Base-by-base conservation (phyloP, 345 rosid species). In the Euphorbia peplus region DNA sequence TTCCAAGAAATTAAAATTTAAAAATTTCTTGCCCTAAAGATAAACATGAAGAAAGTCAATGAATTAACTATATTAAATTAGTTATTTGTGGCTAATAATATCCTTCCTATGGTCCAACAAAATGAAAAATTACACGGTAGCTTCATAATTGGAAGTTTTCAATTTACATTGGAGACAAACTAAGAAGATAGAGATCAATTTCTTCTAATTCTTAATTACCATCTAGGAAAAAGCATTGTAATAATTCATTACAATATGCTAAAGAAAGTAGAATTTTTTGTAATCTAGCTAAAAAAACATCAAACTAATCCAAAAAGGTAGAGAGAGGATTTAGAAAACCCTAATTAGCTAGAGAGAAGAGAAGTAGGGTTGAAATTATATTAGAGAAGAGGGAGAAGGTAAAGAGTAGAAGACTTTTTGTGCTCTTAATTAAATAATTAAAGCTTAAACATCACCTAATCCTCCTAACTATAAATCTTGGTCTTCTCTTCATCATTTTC, bases 231-330 rank as follows among this genome's bases (percentile, higher is more conserved):
- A 82, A 73, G 83, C 58, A 77, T 57, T 57, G 28, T 14, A 77
- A 71, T 14, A 77, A 68, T 82, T 60, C 48, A 72, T 16, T 30
- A 59, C 30, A 73, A 69, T 25, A 82, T 63, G 58, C 39, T 3
- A 64, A 66, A 55, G 70, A 9, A n/a, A 12, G 77, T 78, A 74
- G 81, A 80, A 80, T 76, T 46, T 53, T 58, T 70, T 60, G 72
- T 55, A 69, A 41, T 74, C 15, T 37, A 25, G 55, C 68, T 81
- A 64, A 73, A 76, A 21, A 70, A 67, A 64, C 74, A 80, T 50
- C 79, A 79, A 92, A 84, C 89, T 88, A 84, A 90, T 83, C 90
- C 84, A 88, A 84, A 90, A 84, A 80, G 86, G 54, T 69, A 59
- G 82, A 81, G 75, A 74, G 26, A 73, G 47, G 73, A 35, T 53